Base-by-base conservation (phyloP, 2,329 filamentous ascomycete species). In the Neurospora sp. region DNA sequence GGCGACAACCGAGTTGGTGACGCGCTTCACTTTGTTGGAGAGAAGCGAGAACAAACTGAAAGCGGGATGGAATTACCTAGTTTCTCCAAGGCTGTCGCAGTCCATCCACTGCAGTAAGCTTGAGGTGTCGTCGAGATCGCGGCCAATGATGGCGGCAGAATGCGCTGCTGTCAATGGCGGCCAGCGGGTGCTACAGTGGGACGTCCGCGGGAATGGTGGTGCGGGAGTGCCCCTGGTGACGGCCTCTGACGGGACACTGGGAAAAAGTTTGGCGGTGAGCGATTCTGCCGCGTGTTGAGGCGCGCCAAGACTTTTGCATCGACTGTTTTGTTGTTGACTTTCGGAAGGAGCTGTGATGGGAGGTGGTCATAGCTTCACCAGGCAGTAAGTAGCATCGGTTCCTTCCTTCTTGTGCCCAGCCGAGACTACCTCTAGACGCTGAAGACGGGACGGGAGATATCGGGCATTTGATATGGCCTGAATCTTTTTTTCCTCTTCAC, bases 231-330 rank as follows among this genome's bases (percentile, higher is more conserved):
- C 33, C 28, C 28, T 36, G 7, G 40, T 42, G 40, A 42, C 40
- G 40, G 40, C 40, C 40, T 42, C 40, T 42, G 42, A 46, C 42
- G 46, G 46, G 46, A 58, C 23, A 23, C 46, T 58, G 23, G 23
- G 13, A 74, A 73, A 75, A 70, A 73, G 71, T 74, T 75, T 68
- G 74, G 74, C 74, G 74, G 74, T 75, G 72, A 74, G 38, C 3
- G n/a, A 66, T 75, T 75, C 72, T 75, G 74, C 74, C 73, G 40
- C 52, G 52, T 62, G 13, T 62, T 62, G 28, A 33, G 28, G 23
- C 52, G 52, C 52, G 52, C 52, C 52, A 33, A 62, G 52, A 62
- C 52, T 9, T 62, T 62, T 8, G 23, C 23, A 62, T 62, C 23
- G 52, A 33, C 23, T 33, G 38, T 66, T 58, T 66, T 40, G 68